Evolutionary conservation across 768 basidiomycete genomes (phyloP), one percentile per base, ranked within the genome.

Genomic region (Tylopilus plumbeoviolaceoides): DNA sequence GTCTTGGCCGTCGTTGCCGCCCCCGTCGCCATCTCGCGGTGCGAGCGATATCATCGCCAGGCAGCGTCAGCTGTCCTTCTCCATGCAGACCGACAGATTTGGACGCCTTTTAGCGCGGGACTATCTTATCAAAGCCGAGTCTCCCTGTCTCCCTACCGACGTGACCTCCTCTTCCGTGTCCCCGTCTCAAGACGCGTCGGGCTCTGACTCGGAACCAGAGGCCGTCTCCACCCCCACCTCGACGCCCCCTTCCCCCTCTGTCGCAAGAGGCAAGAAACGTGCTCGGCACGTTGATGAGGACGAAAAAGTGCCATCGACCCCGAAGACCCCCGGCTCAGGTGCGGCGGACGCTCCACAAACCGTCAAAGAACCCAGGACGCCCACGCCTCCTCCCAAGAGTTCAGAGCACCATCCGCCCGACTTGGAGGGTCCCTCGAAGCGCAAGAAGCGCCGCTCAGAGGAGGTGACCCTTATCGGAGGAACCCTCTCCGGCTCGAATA

Each of bases 211-310:
- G n/a, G n/a, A 48, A 14, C 38, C 11, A 1, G 52, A 31, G 0
- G 7, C 15, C 14, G 3, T 28, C 7, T 21, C 31, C 1, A 51
- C 54, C 6, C 42, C 52, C 0, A 14, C 46, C 18, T 52, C 52
- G 17, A 39, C 51, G 1, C 54, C 60, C 7, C 47, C 51, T 15
- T 66, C 61, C 2, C 54, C 54, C 7, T 38, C 51, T 47, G 2
- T 43, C 6, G 42, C 47, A 10, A 53, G 50, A 30, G 58, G 61
- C 8, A 54, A 35, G 36, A 64, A 64, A 51, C 63, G 64, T 38
- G 5, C 33, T 5, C 51, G 56, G 35, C n/a, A 27, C 11, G 18
- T 14, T 47, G 63, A 60, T 4, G 54, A 51, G 1, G 56, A 53
- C 3, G 54, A 44, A 2, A 44, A 15, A 36, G 35, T n/a, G 9